These are phyloP conservation scores for Coelastrella sp. DNA, from an alignment of 139 green algal species.

Conservation along the genomic window DNA sequence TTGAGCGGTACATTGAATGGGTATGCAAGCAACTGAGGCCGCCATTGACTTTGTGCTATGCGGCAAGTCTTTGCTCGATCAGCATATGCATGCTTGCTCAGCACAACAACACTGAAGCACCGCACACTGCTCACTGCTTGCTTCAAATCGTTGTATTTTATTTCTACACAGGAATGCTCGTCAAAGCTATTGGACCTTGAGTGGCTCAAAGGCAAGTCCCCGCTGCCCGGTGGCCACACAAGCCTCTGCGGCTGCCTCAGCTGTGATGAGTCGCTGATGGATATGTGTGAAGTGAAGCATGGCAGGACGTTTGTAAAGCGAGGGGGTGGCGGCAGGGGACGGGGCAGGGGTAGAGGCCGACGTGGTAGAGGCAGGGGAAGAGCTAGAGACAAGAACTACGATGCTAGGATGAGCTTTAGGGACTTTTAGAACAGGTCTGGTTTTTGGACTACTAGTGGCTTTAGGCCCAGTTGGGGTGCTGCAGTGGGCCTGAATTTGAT, in stretches of 20 bases:
- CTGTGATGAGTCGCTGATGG: slow-evolving; percentile 77
- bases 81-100: too few relatives aligned
- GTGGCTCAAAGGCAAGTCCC: slow-evolving; percentile 44
- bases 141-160: too few relatives aligned
- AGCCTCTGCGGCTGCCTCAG: slow-evolving; percentile 69
- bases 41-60: too few relatives aligned
- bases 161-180: slow-evolving; percentile 21
- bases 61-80: too few relatives aligned
- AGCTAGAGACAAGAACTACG: slow-evolving; percentile 59
- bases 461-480: too few relatives aligned
- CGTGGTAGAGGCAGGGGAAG: slow-evolving; percentile 62
- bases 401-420: slow-evolving; percentile 78
- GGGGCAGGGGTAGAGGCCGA: slow-evolving; percentile 62
- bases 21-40: too few relatives aligned
- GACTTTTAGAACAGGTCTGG: neutral
- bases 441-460: too few relatives aligned
- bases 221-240: slow-evolving; percentile 1
- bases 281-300: slow-evolving; percentile 79
- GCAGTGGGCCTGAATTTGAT: too few relatives aligned
- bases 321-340: slow-evolving; percentile 48
- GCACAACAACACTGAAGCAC: too few relatives aligned
- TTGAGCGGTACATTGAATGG: too few relatives aligned
- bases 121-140: too few relatives aligned
- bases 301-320: slow-evolving; percentile 62
- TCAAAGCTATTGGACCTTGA: slow-evolving; percentile 47